Evolutionary conservation across 2,329 filamentous ascomycete species (phyloP).

Genomic region (Alternaria panax): DNA sequence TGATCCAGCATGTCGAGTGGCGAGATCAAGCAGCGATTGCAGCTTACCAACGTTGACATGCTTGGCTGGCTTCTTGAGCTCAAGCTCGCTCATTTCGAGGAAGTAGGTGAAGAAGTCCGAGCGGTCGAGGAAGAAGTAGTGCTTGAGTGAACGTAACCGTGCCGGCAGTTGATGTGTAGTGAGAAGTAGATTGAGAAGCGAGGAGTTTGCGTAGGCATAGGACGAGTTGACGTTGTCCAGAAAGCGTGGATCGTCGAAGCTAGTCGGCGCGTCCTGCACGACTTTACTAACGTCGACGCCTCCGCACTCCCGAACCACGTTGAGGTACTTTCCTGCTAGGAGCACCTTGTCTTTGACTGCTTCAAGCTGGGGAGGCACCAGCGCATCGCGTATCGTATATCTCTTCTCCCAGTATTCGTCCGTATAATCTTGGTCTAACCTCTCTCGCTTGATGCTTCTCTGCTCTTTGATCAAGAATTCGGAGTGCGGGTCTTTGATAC

Average conservation of each 20-base stretch:
- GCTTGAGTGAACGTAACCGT: conserved; percentile 87
- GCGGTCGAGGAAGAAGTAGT: conserved; percentile 98
- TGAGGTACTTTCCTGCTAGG: conserved; percentile 95
- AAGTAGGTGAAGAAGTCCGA: conserved; percentile 99
- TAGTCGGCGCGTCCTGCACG: conserved; percentile 85
- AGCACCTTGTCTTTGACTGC: conserved; percentile 93
- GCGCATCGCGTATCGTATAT: conserved; percentile 90
- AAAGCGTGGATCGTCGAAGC: conserved; percentile 90
- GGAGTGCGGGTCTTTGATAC: conserved; percentile 89
- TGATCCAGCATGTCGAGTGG: conserved; percentile 93
- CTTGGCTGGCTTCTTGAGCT: conserved; percentile 88
- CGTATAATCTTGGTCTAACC: conserved; percentile 93
- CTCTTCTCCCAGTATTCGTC: conserved; percentile 99
- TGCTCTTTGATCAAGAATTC: conserved; percentile 97
- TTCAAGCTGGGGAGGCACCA: conserved; percentile 90
- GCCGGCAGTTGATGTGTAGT: conserved; percentile 92
- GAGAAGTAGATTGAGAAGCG: conserved; percentile 85
- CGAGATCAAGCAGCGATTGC: conserved; percentile 93
- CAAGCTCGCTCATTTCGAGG: conserved; percentile 86
- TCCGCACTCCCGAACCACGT: conserved; percentile 95
- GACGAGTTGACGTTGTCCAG: conserved; percentile 95
- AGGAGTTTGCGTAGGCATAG: conserved; percentile 94
- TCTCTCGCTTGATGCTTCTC: conserved; percentile 90
- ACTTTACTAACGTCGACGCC: conserved; percentile 93
- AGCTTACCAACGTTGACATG: conserved; percentile 91